Conservation (phyloP, 2,329 filamentous ascomycete genomes). For the Nannizziopsis barbatae region DNA sequence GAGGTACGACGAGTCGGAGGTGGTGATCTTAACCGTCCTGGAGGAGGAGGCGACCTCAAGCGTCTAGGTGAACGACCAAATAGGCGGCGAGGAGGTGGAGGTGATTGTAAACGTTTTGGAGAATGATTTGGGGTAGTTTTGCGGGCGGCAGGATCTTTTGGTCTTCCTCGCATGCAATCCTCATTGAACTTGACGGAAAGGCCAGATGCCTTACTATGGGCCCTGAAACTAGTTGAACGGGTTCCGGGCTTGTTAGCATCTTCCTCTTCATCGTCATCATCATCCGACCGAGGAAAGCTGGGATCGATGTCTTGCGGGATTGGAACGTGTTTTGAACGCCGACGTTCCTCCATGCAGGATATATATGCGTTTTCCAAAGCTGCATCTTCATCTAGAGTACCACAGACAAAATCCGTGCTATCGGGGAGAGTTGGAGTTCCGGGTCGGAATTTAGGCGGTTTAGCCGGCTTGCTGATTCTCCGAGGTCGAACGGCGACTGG, state of each 20-base stretch:
- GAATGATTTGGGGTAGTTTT: conserved; percentile 45
- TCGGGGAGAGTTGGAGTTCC: conserved; percentile 78
- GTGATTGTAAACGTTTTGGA: conserved; percentile 48
- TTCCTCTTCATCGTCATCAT: conserved; percentile 72
- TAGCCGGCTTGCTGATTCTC: conserved; percentile 28
- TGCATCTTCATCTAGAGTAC: conserved; percentile 88
- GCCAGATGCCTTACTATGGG: neutral
- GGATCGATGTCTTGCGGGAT: conserved; percentile 97
- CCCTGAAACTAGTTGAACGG: neutral
- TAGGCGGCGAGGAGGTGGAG: conserved; percentile 40
- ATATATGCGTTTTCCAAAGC: conserved; percentile 91
- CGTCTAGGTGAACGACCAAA: conserved; percentile 63
- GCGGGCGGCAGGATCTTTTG: conserved; percentile 23
- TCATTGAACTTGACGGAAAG: conserved; percentile 42
- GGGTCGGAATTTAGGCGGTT: conserved; percentile 48
- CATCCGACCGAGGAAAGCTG: conserved; percentile 90
- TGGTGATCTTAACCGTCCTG: conserved; percentile 42
- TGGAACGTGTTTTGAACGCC: conserved; percentile 65
- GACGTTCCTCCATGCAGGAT: conserved; percentile 67
- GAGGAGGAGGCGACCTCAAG: conserved; percentile 59
- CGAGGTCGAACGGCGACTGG: conserved; percentile 21
- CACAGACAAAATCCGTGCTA: conserved; percentile 98
- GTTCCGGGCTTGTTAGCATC: conserved; percentile 45
- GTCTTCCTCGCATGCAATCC: conserved; percentile 36
- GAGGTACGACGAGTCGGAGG: conserved; percentile 34